Base-by-base conservation (phyloP, 163 green algal genomes). In the Picocystis sp. region DNA sequence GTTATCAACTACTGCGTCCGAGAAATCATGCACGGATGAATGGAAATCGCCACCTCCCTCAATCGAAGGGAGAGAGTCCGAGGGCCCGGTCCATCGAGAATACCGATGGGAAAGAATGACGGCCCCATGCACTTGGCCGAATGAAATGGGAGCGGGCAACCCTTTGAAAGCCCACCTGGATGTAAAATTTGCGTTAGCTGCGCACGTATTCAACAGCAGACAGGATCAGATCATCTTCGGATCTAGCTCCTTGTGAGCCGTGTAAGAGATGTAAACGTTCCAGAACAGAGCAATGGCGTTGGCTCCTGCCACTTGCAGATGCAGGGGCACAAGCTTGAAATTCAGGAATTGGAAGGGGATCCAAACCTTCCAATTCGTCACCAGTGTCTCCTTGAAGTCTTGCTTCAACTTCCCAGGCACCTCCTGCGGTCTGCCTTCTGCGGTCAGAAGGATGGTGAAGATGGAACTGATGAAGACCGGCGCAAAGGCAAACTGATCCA, bases 341-440 rank as follows among this genome's bases (percentile, higher is more conserved):
- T 96, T 96, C 58, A 96, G 35, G 58, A 92, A 88, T 67, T 96
- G 84, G 22, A 87, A 86, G 50, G 86, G 86, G 13, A 95, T 67
- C 87, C 87, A 96, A 23, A 96, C 59, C 50, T 86, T 76, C 87
- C 87, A 96, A 72, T 95, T 95, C 52, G 74, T 67, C 47, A 84
- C 70, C 46, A 90, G 54, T 3, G 80, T 80, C 12, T 62, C 50
- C 13, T 63, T 55, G 57, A 70, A 71, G 54, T 93, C 84, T 53
- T 78, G 61, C 60, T 82, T 69, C 50, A 95, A 61, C 68, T 90
- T 92, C 47, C 58, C 17, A 14, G 51, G 11, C 19, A 86, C 66
- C 12, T 69, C 17, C 10, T 70, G 15, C 0, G 61, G 29, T 19
- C 80, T 65, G 23, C 77, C 81, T 70, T 89, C 70, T 48, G 71